Evolutionary conservation across 1,284 basidiomycete genomes (phyloP).

Genomic region (Testicularia cyperi): DNA sequence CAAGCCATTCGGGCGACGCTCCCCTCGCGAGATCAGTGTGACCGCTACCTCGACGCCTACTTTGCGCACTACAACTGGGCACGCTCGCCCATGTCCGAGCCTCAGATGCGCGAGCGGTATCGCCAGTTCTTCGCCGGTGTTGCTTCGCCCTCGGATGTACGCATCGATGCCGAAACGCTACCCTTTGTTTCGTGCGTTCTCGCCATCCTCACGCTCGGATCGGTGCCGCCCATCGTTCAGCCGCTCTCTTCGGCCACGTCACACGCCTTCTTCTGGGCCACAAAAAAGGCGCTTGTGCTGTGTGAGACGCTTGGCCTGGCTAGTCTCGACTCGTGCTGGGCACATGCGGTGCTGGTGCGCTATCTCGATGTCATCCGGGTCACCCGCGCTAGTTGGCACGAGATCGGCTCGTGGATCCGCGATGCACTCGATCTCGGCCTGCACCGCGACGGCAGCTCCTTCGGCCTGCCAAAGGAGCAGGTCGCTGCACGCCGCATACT

Average conservation of each 20-base stretch:
- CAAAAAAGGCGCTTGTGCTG: slow-evolving; percentile 34
- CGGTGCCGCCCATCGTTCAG: slow-evolving; percentile 31
- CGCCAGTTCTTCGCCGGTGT: slow-evolving; percentile 26
- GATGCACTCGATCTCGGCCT: slow-evolving; percentile 34
- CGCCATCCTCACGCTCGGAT: slow-evolving; percentile 29
- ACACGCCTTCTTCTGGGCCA: slow-evolving; percentile 40
- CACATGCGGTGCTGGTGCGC: slow-evolving; percentile 29
- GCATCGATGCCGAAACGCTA: slow-evolving; percentile 35
- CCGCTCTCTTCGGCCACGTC: slow-evolving; percentile 32
- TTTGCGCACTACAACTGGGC: slow-evolving; percentile 42
- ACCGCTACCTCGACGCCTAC: slow-evolving; percentile 38
- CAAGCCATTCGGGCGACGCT: slow-evolving; percentile 32
- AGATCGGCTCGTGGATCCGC: slow-evolving; percentile 36
- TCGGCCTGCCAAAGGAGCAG: slow-evolving; percentile 35
- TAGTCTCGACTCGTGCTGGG: slow-evolving; percentile 40
- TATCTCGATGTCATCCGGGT: slow-evolving; percentile 38
- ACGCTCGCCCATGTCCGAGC: slow-evolving; percentile 23
- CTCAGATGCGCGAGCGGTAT: slow-evolving; percentile 23
- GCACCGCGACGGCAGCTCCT: slow-evolving; percentile 34
- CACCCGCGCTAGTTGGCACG: slow-evolving; percentile 39
- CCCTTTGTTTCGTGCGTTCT: slow-evolving; percentile 31
- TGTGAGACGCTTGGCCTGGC: slow-evolving; percentile 37
- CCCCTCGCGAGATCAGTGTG: slow-evolving; percentile 27
- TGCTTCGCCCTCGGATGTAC: slow-evolving; percentile 18
- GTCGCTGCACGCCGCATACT: slow-evolving; percentile 27